Percentiles rank a stretch among this genome's conserved stretches.
Evolutionary conservation across 2,329 filamentous ascomycete genomes (phyloP).

Genomic region (Colletotrichum liaoningense): DNA sequence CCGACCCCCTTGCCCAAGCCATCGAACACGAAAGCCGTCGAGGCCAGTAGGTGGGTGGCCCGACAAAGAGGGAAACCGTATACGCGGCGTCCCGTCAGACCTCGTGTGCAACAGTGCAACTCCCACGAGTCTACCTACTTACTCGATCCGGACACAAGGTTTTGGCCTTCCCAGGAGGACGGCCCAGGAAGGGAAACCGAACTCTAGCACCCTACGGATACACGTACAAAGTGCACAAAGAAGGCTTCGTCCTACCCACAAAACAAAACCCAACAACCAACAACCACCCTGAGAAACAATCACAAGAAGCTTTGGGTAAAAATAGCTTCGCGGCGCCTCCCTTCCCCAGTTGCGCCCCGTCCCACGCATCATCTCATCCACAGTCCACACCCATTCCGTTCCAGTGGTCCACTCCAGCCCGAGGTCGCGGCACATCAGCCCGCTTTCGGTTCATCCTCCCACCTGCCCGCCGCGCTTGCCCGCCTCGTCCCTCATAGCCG

Average conservation of each 20-base stretch:
- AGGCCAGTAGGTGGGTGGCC: background rate
- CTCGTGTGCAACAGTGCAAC: background rate
- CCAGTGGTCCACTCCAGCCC: background rate
- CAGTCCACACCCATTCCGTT: background rate
- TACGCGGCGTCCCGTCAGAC: background rate
- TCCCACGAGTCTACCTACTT: background rate
- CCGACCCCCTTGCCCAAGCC: background rate
- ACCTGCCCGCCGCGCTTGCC: slow-evolving; percentile 10
- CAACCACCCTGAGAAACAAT: background rate
- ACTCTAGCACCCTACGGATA: background rate
- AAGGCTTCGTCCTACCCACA: background rate
- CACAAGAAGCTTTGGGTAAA: slow-evolving; percentile 6
- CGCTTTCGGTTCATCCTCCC: slow-evolving; percentile 29
- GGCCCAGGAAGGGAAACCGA: background rate
- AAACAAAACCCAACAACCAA: background rate
- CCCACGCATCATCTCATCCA: slow-evolving; percentile 22
- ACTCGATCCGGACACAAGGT: slow-evolving; percentile 18
- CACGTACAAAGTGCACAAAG: background rate
- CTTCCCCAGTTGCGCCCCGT: slow-evolving; percentile 25
- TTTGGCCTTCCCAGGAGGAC: background rate
- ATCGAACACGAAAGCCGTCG: slow-evolving; percentile 3
- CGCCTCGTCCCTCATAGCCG: background rate
- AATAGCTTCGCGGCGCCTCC: slow-evolving; percentile 30
- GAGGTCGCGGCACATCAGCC: background rate
- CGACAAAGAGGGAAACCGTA: background rate